Percentiles rank a stretch among this genome's conserved stretches.
Conservation (phyloP, 108 stramenopile species). For the Aurantiochytrium sp. region DNA sequence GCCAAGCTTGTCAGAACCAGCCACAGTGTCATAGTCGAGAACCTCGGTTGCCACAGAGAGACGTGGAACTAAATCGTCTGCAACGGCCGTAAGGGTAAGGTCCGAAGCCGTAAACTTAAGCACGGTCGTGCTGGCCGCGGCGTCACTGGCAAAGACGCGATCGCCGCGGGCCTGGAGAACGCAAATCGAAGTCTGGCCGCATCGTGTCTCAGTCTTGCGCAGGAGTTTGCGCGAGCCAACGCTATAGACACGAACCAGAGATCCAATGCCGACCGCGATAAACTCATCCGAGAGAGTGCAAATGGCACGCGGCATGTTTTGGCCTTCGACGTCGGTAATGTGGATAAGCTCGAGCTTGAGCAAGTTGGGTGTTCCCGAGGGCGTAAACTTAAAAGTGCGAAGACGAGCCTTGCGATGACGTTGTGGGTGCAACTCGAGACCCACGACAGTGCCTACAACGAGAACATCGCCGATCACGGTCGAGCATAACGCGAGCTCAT, state of each 20-base stretch:
- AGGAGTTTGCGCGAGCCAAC: conserved; percentile 93
- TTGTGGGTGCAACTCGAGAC: conserved; percentile 73
- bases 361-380: neutral
- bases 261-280: conserved; percentile 84
- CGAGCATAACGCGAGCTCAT: conserved; percentile 83
- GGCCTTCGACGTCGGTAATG: conserved; percentile 83
- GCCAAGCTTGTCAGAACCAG: conserved; percentile 92
- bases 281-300: conserved; percentile 38
- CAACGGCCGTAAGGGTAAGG: conserved; percentile 74
- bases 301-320: conserved; percentile 63
- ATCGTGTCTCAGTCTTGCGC: conserved; percentile 83
- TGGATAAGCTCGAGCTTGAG: conserved; percentile 74
- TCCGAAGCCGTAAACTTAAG: conserved; percentile 75
- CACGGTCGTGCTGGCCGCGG: conserved; percentile 76
- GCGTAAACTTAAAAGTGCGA: neutral
- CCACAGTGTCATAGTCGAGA: conserved; percentile 90
- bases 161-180: conserved; percentile 74
- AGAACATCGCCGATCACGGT: conserved; percentile 78
- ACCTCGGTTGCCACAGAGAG: conserved; percentile 72
- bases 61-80: conserved; percentile 77
- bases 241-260: conserved; percentile 76
- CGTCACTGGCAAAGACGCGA: conserved; percentile 73
- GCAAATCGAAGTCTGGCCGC: conserved; percentile 75
- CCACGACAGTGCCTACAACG: conserved; percentile 82
- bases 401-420: conserved; percentile 43